Evolutionary conservation across 1,139 yeast species (phyloP), one percentile per base, ranked within the genome.

Genomic region (Yamadazyma diddensiae): DNA sequence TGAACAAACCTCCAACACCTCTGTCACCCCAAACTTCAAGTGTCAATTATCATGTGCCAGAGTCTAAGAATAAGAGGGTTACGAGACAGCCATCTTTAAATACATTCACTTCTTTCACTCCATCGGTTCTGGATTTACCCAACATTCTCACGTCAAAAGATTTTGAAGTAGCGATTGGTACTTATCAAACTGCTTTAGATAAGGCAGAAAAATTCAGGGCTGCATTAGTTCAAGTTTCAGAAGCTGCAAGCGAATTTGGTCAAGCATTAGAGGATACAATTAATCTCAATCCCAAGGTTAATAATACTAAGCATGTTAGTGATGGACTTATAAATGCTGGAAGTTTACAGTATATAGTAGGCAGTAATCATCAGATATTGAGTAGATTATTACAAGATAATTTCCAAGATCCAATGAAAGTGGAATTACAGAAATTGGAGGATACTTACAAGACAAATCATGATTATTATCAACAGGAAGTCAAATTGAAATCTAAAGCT

Each of bases 341-440:
- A 26, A 95, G 95, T 1, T 59, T 87, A 37, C 92, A 86, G 47
- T 81, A 76, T 48, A 66, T 87, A 31, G 73, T 85, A 12, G 80
- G 94, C 0, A 85, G 85, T 52, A 94, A 85, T 49, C 82, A 83
- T 43, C 80, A 80, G 41, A 77, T 87, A 6, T 65, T 87, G 41
- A 73, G 87, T 15, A 65, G 77, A 33, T 61, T 79, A 31, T 55
- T 86, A 3, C 59, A 63, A 15, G 52, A 64, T 8, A 66, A 73
- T 26, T 77, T 85, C 47, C 78, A 73, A 36, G 61, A 55, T n/a
- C 86, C 88, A 0, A 59, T 83, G 26, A 47, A 50, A 10, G 52
- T 59, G 13, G 71, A 70, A 28, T 59, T 77, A 21, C 59, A 53
- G 5, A 53, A 53, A 15, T 72, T 80, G 42, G 58, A 64, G 28